Evolutionary conservation across 129 eudicot genomes (phyloP).

Genomic region (Scalesia atractyloides): DNA sequence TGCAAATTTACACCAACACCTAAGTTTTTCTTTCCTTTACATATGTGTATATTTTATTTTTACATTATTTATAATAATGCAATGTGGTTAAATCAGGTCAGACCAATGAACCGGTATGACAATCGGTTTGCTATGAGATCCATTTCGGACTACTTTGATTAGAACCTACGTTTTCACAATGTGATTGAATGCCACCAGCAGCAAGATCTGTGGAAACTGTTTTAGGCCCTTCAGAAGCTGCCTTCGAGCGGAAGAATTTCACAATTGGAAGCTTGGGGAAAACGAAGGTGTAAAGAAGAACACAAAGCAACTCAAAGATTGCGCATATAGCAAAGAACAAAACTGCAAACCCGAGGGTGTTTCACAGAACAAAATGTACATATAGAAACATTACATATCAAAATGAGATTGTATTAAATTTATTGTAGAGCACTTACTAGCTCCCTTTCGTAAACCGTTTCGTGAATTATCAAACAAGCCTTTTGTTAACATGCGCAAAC

Average conservation of each 20-base stretch:
- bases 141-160: too few species aligned
- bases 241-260: constrained; percentile 47
- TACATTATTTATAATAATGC: too few species aligned
- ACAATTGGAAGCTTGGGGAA: constrained; percentile 51
- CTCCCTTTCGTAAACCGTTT: constrained; percentile 62
- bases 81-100: too few species aligned
- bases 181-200: constrained; percentile 41
- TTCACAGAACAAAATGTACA: too few species aligned
- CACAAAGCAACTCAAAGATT: constrained; percentile 37
- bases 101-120: too few species aligned
- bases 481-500: constrained; percentile 59
- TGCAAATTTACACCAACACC: too few species aligned
- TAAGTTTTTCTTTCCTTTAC: too few species aligned
- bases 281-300: constrained; percentile 38
- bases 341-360: constrained; percentile 25
- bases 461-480: constrained; percentile 55
- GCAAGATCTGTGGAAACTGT: constrained; percentile 52
- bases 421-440: constrained; percentile 35
- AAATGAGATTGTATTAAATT: background rate
- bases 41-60: too few species aligned
- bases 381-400: too few species aligned
- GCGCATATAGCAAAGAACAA: constrained; percentile 43
- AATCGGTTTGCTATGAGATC: too few species aligned
- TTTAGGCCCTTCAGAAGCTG: constrained; percentile 51
- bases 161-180: constrained; percentile 17